Conservation (phyloP, 2,329 filamentous ascomycete genomes). For the Colletotrichum tamarilloi region DNA sequence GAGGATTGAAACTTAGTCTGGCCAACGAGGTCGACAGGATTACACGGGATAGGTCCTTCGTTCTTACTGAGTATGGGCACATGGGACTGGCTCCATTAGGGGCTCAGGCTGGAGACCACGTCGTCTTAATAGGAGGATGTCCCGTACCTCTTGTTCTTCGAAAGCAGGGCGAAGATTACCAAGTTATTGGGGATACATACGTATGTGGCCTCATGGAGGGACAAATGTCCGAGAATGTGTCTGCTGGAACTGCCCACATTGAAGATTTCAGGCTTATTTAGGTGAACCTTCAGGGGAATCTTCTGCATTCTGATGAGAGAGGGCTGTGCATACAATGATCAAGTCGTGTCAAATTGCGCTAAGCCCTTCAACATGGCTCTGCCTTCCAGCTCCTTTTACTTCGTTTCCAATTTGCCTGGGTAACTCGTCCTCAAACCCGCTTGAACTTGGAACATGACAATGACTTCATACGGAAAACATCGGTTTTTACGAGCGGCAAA, state of each 20-base stretch:
- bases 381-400: too few relatives aligned
- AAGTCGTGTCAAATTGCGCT: not conserved
- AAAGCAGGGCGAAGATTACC: not conserved
- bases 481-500: not conserved
- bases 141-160: not conserved
- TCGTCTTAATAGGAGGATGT: not conserved
- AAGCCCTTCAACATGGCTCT: too few relatives aligned
- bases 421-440: too few relatives aligned
- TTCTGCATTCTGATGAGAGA: not conserved
- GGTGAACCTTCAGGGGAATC: not conserved
- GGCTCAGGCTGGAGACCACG: not conserved
- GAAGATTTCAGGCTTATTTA: not conserved
- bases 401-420: too few relatives aligned
- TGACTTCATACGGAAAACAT: too few relatives aligned
- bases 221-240: not conserved
- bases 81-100: not conserved
- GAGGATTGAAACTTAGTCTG: fast-evolving
- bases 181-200: not conserved
- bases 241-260: not conserved
- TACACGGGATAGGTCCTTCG: not conserved
- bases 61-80: not conserved
- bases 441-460: too few relatives aligned
- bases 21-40: not conserved
- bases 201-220: not conserved
- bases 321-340: not conserved